Percentiles rank a stretch among this genome's conserved stretches.
phyloP scores from a whole-genome alignment of 140 eudicot species.

The Ambrosia hybrid region DNA sequence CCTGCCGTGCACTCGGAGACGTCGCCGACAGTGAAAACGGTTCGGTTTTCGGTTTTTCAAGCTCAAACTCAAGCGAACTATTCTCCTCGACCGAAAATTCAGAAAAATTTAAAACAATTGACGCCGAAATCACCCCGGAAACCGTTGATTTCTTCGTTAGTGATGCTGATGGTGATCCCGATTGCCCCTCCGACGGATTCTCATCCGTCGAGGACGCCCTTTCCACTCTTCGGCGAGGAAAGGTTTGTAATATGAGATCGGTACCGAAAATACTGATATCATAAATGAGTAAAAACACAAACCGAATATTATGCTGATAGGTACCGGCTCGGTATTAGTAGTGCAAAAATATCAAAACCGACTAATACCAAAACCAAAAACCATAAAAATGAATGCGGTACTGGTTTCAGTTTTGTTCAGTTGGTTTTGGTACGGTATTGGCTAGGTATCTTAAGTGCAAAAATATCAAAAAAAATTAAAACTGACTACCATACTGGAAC shows the following conservation, averaged over 20 bases:
- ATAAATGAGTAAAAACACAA: too few relatives aligned
- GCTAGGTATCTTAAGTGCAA: too few relatives aligned
- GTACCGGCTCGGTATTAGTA: too few relatives aligned
- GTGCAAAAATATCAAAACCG: too few relatives aligned
- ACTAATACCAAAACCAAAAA: too few relatives aligned
- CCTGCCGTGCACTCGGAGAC: constrained; percentile 41
- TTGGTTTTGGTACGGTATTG: too few relatives aligned
- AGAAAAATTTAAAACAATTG: constrained; percentile 45
- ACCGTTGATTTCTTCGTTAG: constrained; percentile 81
- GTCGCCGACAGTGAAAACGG: constrained; percentile 43
- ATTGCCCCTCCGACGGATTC: constrained; percentile 81
- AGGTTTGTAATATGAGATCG: constrained; percentile 42
- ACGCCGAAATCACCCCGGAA: constrained; percentile 81
- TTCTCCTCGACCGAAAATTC: constrained; percentile 24
- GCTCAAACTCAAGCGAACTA: constrained; percentile 28
- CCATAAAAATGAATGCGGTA: too few relatives aligned
- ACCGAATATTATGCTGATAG: too few relatives aligned
- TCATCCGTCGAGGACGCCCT: constrained; percentile 79
- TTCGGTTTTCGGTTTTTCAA: constrained; percentile 31
- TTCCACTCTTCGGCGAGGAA: constrained; percentile 51
- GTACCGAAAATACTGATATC: too few relatives aligned
- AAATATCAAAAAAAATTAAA: too few relatives aligned
- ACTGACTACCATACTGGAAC: too few relatives aligned
- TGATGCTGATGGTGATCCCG: constrained; percentile 97
- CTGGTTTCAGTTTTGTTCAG: too few relatives aligned